phyloP scores from a whole-genome alignment of 2,329 filamentous ascomycete species.

The Arthrobotrys megalospora region DNA sequence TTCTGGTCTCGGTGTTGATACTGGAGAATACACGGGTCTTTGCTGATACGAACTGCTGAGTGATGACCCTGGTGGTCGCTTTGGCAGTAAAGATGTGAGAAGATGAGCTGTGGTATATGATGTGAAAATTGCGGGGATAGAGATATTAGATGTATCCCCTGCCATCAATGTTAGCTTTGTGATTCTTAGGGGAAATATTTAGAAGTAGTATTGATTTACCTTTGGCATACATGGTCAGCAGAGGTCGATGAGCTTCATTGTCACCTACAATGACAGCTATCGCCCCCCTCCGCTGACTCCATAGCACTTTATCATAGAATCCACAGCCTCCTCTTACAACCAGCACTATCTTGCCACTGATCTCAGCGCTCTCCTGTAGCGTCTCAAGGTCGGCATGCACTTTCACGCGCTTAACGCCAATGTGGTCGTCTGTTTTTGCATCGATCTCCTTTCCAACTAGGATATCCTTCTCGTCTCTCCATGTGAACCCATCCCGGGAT shows the following conservation, averaged over 20 bases:
- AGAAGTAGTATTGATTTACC: conserved; percentile 60
- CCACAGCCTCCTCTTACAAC: conserved; percentile 94
- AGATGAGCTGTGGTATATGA: conserved; percentile 94
- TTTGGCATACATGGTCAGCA: conserved; percentile 98
- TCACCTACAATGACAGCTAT: conserved; percentile 94
- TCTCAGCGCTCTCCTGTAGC: conserved; percentile 91
- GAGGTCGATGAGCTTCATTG: conserved; percentile 85
- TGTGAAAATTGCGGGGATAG: conserved; percentile 94
- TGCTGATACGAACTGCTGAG: conserved; percentile 24
- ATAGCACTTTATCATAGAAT: conserved; percentile 96
- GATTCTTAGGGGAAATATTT: not conserved
- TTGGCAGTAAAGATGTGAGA: conserved; percentile 78
- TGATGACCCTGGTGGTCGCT: conserved; percentile 61
- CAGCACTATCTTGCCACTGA: conserved; percentile 91
- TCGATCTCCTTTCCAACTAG: conserved; percentile 62
- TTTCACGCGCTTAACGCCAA: conserved; percentile 53
- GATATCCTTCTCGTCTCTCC: conserved; percentile 65
- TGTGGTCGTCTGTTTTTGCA: conserved; percentile 61
- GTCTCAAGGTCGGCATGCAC: conserved; percentile 87
- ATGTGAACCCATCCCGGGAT: conserved; percentile 82
- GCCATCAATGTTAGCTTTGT: conserved; percentile 12
- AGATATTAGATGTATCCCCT: conserved; percentile 93
- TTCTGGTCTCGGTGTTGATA: conserved; percentile 21
- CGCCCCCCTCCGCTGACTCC: conserved; percentile 91
- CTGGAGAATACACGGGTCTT: conserved; percentile 30